A percentile compares a stretch with the other conserved stretches of the same genome.
phyloP scores from a whole-genome alignment of 495 filamentous ascomycete genomes.

The Hypoxylon perforatum region DNA sequence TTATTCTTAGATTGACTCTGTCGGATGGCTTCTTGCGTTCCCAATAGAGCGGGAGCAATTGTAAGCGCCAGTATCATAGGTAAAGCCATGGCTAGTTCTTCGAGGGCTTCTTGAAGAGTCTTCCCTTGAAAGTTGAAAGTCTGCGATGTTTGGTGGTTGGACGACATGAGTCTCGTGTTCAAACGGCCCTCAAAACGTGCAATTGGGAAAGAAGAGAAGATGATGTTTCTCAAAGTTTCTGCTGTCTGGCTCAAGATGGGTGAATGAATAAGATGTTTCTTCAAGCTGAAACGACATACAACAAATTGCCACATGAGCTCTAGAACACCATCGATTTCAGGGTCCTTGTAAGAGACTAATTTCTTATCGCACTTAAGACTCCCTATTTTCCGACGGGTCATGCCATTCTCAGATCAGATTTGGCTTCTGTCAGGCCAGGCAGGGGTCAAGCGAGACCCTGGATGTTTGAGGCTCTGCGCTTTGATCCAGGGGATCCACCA shows the following conservation, averaged over 20 bases:
- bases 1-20: conserved; percentile 58
- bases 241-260: conserved; percentile 7
- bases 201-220: conserved; percentile 6
- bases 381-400: conserved; percentile 37
- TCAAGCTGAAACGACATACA: neutral
- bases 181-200: neutral
- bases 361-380: conserved; percentile 14
- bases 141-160: conserved; percentile 37
- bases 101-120: conserved; percentile 37
- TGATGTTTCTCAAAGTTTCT: neutral
- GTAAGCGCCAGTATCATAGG: conserved; percentile 50
- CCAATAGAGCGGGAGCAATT: conserved; percentile 54
- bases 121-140: conserved; percentile 36
- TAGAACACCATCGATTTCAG: conserved; percentile 21
- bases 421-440: conserved; percentile 29
- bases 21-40: conserved; percentile 58
- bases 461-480: conserved; percentile 47
- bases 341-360: conserved; percentile 13
- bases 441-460: conserved; percentile 42
- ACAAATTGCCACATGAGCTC: conserved; percentile 18
- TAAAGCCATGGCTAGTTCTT: conserved; percentile 40
- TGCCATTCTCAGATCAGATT: conserved; percentile 49
- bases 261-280: conserved; percentile 24
- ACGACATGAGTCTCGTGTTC: conserved; percentile 33
- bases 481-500: conserved; percentile 39